Evolutionary conservation across 306 rosid genomes (phyloP), one percentile per base, ranked within the genome.

Genomic region (Alnus glutinosa): DNA sequence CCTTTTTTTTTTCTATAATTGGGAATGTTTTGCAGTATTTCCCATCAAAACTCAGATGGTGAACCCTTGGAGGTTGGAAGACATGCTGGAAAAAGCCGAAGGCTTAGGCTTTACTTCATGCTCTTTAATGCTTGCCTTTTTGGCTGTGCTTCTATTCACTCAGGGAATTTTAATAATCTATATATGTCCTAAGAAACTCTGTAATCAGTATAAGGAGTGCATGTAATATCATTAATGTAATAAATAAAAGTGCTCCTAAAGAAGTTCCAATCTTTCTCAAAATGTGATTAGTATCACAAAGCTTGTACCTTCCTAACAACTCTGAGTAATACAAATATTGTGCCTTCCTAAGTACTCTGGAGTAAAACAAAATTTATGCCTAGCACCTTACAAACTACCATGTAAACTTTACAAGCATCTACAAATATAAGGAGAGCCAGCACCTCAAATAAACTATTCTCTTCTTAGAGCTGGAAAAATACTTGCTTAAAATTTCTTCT

Each of bases 61-160:
- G n/a, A 70, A 13, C 68, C 68, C 68, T 62, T 30, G 42, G 39
- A 59, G 67, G 18, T 58, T 58, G 66, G 66, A 23, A 58, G 66
- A 13, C 66, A 19, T 18, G n/a, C 7, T 5, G 8, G 8, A 42
- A 42, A 42, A 42, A 5, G 46, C 7, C 46, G 1, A 42, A 42
- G 46, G 46, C 46, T 42, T 42, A 5, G 66, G 0, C 32, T 30
- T 1, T 4, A 4, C 67, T 59, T 28, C 10, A 59, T 28, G 16
- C 8, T 9, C 15, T 11, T 12, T 7, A 7, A 12, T 12, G 18
- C 68, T 15, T 15, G 14, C 14, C 37, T 5, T 61, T 30, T 30
- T 1, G 34, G 42, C 37, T 61, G 67, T 61, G 42, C 67, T 11
- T 30, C 16, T 15, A 4, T 28, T 61, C 67, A 61, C 4, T 62